phyloP scores from a whole-genome alignment of 1,139 yeast genomes.

The Nadsonia commutata region DNA sequence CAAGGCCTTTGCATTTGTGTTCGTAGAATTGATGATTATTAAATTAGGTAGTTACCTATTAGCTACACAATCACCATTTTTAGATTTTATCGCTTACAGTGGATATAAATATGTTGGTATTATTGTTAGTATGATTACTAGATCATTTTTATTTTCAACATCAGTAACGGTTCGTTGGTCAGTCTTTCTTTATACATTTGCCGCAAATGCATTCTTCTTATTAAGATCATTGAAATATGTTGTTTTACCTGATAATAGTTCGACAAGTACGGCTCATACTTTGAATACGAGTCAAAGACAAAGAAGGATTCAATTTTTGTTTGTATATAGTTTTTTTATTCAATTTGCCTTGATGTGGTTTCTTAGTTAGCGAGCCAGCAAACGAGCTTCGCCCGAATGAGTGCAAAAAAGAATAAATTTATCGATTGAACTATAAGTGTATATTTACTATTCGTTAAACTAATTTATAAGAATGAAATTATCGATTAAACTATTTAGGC shows the following conservation, averaged over 20 bases:
- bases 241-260: conserved; percentile 36
- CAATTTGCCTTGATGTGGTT: conserved; percentile 54
- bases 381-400: too few relatives aligned
- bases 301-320: conserved; percentile 73
- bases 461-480: too few relatives aligned
- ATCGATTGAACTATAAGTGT: too few relatives aligned
- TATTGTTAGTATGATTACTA: conserved; percentile 23
- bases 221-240: conserved; percentile 75
- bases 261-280: conserved; percentile 15
- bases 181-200: conserved; percentile 25
- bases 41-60: conserved; percentile 51
- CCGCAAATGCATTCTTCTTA: conserved; percentile 29
- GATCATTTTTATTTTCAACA: conserved; percentile 28
- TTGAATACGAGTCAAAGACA: conserved; percentile 49
- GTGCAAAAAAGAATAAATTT: too few relatives aligned
- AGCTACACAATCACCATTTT: conserved; percentile 41
- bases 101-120: conserved; percentile 86
- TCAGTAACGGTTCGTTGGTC: conserved; percentile 30
- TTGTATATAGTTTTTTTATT: conserved; percentile 69
- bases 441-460: too few relatives aligned
- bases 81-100: conserved; percentile 80
- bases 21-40: conserved; percentile 51
- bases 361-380: conserved; percentile 19
- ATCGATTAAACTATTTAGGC: too few relatives aligned
- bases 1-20: conserved; percentile 70